Conservation (phyloP, 2,329 filamentous ascomycete species). For the Xylaria sp. region DNA sequence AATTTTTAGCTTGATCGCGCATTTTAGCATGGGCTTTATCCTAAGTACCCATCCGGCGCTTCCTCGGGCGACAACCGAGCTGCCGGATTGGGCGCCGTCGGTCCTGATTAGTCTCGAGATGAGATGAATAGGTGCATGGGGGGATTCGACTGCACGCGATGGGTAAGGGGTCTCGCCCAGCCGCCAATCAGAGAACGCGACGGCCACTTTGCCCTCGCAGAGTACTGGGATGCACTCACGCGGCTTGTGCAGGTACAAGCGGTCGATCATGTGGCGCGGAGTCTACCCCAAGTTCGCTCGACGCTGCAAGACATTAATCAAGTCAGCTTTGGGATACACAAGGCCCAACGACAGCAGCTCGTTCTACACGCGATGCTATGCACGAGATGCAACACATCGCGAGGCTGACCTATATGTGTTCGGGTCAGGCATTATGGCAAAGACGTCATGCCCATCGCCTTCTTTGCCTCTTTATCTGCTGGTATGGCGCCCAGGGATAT, state of each 20-base stretch:
- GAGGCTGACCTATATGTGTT: conserved; percentile 27
- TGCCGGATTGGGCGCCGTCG: conserved; percentile 34
- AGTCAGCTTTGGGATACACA: conserved; percentile 25
- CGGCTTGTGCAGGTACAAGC: conserved; percentile 46
- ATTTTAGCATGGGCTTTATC: conserved; percentile 10
- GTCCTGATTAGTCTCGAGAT: conserved; percentile 18
- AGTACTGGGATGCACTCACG: conserved; percentile 39
- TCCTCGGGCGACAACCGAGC: conserved; percentile 36
- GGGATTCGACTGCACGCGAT: conserved; percentile 15
- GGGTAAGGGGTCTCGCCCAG: conserved; percentile 15
- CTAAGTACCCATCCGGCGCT: conserved; percentile 38
- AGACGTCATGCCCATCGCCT: conserved; percentile 3
- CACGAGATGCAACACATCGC: conserved; percentile 39
- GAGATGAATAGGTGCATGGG: conserved; percentile 22
- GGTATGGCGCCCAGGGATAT: not conserved
- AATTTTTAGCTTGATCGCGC: conserved; percentile 16
- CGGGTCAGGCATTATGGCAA: conserved; percentile 1
- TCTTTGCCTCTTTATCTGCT: not conserved
- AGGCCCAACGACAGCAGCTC: conserved; percentile 34
- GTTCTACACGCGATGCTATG: conserved; percentile 43
- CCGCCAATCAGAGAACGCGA: conserved; percentile 23
- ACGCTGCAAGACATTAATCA: conserved; percentile 39
- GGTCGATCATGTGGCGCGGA: conserved; percentile 44
- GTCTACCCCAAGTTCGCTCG: conserved; percentile 27
- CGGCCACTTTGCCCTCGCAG: conserved; percentile 14